A percentile compares a stretch with the other conserved stretches of the same genome.
phyloP scores from a whole-genome alignment of 441 rosid species.

The Capsella rubella region DNA sequence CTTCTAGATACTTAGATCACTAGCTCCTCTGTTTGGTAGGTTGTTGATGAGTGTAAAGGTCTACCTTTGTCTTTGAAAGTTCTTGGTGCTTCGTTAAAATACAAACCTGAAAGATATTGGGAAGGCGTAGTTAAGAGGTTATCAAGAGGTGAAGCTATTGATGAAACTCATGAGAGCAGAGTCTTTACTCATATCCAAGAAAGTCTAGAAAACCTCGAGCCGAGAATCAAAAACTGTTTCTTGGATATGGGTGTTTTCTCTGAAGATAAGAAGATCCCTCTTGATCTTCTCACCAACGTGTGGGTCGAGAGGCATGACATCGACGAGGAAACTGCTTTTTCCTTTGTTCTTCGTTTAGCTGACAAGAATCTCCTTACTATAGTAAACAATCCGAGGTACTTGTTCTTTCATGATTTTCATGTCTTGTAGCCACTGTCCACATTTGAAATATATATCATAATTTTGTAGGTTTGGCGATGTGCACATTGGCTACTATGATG shows the following conservation, averaged over 20 bases:
- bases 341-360: slow-evolving; percentile 67
- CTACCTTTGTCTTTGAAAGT: slow-evolving; percentile 87
- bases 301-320: slow-evolving; percentile 71
- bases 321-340: slow-evolving; percentile 69
- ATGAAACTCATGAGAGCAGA: slow-evolving; percentile 67
- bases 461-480: slow-evolving; percentile 62
- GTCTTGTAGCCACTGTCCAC: not conserved
- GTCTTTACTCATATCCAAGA: slow-evolving; percentile 66
- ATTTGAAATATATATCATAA: not conserved
- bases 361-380: slow-evolving; percentile 75
- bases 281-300: slow-evolving; percentile 73
- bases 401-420: not conserved
- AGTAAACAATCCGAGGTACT: slow-evolving; percentile 71
- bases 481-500: slow-evolving; percentile 68
- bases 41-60: slow-evolving; percentile 79
- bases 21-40: slow-evolving; percentile 48
- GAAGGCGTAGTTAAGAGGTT: slow-evolving; percentile 61
- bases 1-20: not conserved
- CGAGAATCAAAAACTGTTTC: slow-evolving; percentile 71
- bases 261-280: slow-evolving; percentile 83
- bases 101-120: slow-evolving; percentile 69
- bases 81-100: slow-evolving; percentile 70
- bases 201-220: slow-evolving; percentile 56
- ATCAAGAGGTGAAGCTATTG: slow-evolving; percentile 71
- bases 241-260: slow-evolving; percentile 83